Percentiles rank a stretch among this genome's conserved stretches.
phyloP scores from a whole-genome alignment of 2,329 filamentous ascomycete genomes.

The Stagonosporopsis cucurbitacearum region DNA sequence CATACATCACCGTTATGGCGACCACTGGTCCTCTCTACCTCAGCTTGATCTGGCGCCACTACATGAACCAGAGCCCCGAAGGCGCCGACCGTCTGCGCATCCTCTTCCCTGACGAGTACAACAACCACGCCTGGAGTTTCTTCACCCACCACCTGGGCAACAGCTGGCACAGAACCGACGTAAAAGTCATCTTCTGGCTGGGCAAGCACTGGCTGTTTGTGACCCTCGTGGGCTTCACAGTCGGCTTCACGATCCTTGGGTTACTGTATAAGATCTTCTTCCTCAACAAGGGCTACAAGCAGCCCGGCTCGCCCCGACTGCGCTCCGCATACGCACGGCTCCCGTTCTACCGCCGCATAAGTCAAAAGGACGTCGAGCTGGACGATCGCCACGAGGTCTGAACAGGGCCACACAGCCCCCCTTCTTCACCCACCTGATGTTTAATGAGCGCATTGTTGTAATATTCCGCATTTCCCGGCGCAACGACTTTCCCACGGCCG shows the following conservation, averaged over 20 bases:
- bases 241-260: constrained; percentile 59
- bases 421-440: neutral
- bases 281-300: constrained; percentile 33
- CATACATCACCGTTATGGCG: constrained; percentile 82
- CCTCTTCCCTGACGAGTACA: constrained; percentile 74
- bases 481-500: constrained; percentile 5
- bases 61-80: constrained; percentile 61
- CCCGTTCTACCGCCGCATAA: constrained; percentile 47
- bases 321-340: constrained; percentile 35
- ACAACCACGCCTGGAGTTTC: constrained; percentile 72
- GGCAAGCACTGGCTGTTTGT: constrained; percentile 62
- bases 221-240: constrained; percentile 60
- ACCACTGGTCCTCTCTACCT: constrained; percentile 78
- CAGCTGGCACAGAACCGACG: constrained; percentile 70
- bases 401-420: neutral
- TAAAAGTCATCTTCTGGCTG: constrained; percentile 71
- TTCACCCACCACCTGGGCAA: constrained; percentile 71
- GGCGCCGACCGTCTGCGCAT: constrained; percentile 66
- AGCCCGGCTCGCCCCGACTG: constrained; percentile 24
- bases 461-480: constrained; percentile 16
- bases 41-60: constrained; percentile 77
- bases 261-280: constrained; percentile 60
- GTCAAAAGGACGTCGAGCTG: constrained; percentile 45
- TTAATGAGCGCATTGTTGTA: constrained; percentile 19
- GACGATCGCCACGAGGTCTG: constrained; percentile 47